A percentile compares a stretch with the other conserved stretches of the same genome.
Conservation (phyloP, 2,329 filamentous ascomycete species). For the Colletotrichum phormii region DNA sequence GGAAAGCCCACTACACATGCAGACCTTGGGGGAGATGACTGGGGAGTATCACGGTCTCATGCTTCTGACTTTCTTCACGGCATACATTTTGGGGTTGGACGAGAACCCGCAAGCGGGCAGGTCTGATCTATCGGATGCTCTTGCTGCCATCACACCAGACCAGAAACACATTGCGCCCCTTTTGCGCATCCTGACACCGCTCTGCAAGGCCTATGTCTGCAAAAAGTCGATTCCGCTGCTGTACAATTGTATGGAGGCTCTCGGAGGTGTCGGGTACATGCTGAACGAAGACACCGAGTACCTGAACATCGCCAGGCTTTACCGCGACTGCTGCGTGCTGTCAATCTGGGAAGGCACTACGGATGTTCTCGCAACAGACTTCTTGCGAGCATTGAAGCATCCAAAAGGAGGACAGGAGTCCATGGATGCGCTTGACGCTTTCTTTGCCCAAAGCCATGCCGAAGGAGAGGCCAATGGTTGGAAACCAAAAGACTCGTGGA, state of each 20-base stretch:
- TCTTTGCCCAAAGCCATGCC: conserved; percentile 44
- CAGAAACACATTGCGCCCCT: conserved; percentile 53
- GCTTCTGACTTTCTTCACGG: conserved; percentile 65
- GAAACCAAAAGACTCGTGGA: conserved; percentile 52
- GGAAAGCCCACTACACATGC: conserved; percentile 67
- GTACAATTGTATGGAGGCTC: conserved; percentile 70
- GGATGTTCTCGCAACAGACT: conserved; percentile 68
- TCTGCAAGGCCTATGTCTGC: conserved; percentile 70
- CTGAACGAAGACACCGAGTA: conserved; percentile 72
- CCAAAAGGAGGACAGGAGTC: conserved; percentile 49
- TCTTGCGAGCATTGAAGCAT: conserved; percentile 57
- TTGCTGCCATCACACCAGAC: conserved; percentile 46
- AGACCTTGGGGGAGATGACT: conserved; percentile 67
- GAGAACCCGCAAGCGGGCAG: conserved; percentile 52
- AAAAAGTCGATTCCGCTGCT: conserved; percentile 61
- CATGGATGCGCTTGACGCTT: conserved; percentile 55
- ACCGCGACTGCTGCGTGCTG: conserved; percentile 72
- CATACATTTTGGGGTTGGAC: conserved; percentile 64
- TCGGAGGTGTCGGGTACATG: conserved; percentile 76
- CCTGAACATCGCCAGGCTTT: conserved; percentile 72
- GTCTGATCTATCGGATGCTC: not conserved
- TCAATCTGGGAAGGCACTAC: conserved; percentile 81
- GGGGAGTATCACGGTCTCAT: conserved; percentile 67
- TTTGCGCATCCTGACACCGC: conserved; percentile 68
- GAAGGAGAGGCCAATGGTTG: conserved; percentile 37